These are phyloP conservation scores for Fusarium gaditjirri DNA, from an alignment of 2,329 filamentous ascomycete species.

Conservation along the genomic window DNA sequence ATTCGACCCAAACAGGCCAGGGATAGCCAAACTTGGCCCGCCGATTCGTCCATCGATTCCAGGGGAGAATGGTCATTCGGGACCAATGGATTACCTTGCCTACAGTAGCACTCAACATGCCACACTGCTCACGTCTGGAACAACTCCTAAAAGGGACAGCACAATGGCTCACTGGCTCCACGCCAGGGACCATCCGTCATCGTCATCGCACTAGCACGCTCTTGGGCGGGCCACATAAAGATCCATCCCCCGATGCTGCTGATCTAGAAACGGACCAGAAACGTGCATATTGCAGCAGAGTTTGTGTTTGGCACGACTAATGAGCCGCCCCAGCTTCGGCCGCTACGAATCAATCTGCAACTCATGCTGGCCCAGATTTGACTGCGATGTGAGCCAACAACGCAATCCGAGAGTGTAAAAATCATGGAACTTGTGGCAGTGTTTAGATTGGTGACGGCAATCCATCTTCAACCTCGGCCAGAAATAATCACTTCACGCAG, in stretches of 20 bases:
- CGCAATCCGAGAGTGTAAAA: slow-evolving; percentile 2
- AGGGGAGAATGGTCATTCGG: slow-evolving; percentile 32
- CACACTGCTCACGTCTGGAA: slow-evolving; percentile 15
- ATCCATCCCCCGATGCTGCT: slow-evolving; percentile 43
- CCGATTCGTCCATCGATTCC: slow-evolving; percentile 32
- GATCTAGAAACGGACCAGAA: slow-evolving; percentile 49
- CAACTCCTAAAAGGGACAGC: slow-evolving; percentile 20
- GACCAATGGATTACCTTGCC: slow-evolving; percentile 8
- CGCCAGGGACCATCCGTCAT: slow-evolving; percentile 35
- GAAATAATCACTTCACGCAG: not conserved
- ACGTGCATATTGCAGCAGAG: slow-evolving; percentile 41
- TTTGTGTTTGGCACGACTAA: slow-evolving; percentile 39
- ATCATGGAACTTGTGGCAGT: slow-evolving; percentile 29
- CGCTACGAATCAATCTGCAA: slow-evolving; percentile 40
- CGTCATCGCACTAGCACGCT: slow-evolving; percentile 28
- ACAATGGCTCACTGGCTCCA: slow-evolving; percentile 19
- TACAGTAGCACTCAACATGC: slow-evolving; percentile 18
- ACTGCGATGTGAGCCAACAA: slow-evolving; percentile 15
- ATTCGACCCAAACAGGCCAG: slow-evolving; percentile 36
- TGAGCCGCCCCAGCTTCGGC: slow-evolving; percentile 44
- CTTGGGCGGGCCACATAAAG: slow-evolving; percentile 27
- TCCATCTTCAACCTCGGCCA: slow-evolving; percentile 13
- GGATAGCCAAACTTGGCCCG: slow-evolving; percentile 34
- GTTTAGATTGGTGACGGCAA: slow-evolving; percentile 13
- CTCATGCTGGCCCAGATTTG: slow-evolving; percentile 31